phyloP scores from a whole-genome alignment of 805 yeast genomes.

The Yarrowia porcina region DNA sequence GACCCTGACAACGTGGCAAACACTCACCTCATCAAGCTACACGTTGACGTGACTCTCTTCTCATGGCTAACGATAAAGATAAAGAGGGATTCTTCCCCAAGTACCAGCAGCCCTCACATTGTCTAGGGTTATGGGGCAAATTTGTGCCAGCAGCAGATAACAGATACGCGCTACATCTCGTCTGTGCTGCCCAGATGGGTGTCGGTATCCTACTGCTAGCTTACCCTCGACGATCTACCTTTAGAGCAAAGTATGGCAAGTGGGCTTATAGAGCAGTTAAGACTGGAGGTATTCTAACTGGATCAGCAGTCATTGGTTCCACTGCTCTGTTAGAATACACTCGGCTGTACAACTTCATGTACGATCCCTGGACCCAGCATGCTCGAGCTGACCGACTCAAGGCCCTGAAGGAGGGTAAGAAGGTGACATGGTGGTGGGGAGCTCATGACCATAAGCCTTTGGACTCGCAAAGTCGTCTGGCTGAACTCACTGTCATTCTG shows the following conservation, averaged over 20 bases:
- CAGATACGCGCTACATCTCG: constrained; percentile 49
- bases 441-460: constrained; percentile 14
- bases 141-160: constrained; percentile 71
- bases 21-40: neutral
- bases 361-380: constrained; percentile 74
- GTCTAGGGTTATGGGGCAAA: constrained; percentile 65
- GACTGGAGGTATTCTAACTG: neutral
- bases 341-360: constrained; percentile 45
- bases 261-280: neutral
- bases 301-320: neutral
- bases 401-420: constrained; percentile 49
- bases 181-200: constrained; percentile 53
- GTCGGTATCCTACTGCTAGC: constrained; percentile 43
- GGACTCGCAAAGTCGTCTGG: neutral
- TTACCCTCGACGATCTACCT: constrained; percentile 28
- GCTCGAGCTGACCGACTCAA: constrained; percentile 52
- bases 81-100: constrained; percentile 7
- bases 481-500: neutral
- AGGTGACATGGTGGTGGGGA: constrained; percentile 53
- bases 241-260: neutral
- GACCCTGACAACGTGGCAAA: neutral
- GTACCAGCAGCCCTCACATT: constrained; percentile 49
- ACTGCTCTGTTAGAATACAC: constrained; percentile 49
- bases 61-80: constrained; percentile 16
- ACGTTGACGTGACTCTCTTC: too few relatives aligned